Evolutionary conservation across 2,329 filamentous ascomycete genomes (phyloP).

Genomic region (Scytalidium sp.): DNA sequence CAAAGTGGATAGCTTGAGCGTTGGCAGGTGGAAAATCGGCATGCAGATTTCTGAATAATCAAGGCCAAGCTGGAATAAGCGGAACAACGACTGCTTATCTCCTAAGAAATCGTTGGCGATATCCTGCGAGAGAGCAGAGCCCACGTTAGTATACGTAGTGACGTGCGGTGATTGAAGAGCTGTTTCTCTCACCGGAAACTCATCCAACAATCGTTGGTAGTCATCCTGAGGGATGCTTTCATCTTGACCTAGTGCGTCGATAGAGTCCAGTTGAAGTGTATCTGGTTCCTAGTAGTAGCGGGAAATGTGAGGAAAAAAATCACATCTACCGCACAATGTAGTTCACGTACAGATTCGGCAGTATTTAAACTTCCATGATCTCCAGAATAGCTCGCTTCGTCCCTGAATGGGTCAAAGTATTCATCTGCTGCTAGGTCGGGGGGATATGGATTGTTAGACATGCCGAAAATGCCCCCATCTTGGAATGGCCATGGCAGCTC

Average conservation of each 20-base stretch:
- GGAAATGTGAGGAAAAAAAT: too few species aligned
- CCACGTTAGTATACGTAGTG: background rate
- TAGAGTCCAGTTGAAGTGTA: background rate
- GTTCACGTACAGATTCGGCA: slow-evolving; percentile 2
- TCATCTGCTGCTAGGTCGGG: background rate
- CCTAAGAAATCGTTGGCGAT: slow-evolving; percentile 2
- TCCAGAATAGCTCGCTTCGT: background rate
- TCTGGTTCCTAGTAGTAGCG: slow-evolving; percentile 1
- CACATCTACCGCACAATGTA: background rate
- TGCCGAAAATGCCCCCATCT: slow-evolving; percentile 5
- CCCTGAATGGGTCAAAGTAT: slow-evolving; percentile 2
- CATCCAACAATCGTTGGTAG: background rate
- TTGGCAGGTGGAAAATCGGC: slow-evolving; percentile 19
- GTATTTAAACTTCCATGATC: slow-evolving; percentile 1
- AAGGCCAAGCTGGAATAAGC: slow-evolving; percentile 6
- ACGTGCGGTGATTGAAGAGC: background rate
- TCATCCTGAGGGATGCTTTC: slow-evolving; percentile 1
- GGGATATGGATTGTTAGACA: background rate
- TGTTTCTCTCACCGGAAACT: slow-evolving; percentile 2
- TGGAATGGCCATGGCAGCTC: slow-evolving; percentile 4
- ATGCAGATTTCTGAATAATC: slow-evolving; percentile 20
- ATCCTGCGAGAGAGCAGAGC: background rate
- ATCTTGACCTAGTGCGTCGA: background rate
- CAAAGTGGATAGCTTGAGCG: slow-evolving; percentile 10
- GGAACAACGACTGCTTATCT: slow-evolving; percentile 1